Conservation (phyloP, 2,329 filamentous ascomycete genomes). For the Colletotrichum musae region DNA sequence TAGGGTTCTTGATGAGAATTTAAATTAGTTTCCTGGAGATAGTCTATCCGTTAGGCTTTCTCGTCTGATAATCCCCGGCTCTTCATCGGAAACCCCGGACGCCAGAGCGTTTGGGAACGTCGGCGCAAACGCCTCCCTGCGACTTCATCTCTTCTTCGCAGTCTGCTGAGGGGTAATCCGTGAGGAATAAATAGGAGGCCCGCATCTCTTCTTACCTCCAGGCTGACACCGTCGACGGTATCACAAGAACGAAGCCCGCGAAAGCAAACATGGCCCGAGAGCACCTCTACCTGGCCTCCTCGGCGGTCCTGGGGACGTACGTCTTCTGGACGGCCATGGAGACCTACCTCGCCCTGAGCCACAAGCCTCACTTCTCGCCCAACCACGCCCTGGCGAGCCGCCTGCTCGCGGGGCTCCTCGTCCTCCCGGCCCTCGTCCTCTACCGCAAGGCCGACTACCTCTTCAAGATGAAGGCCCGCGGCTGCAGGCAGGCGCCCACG, state of each 20-base stretch:
- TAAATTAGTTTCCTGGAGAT: background rate
- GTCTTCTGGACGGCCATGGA: constrained; percentile 29
- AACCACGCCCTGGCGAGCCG: constrained; percentile 3
- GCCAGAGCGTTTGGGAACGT: constrained; percentile 25
- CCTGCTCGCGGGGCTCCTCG: constrained; percentile 25
- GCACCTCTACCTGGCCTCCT: constrained; percentile 27
- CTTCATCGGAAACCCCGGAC: constrained; percentile 12
- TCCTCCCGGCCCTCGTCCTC: constrained; percentile 36
- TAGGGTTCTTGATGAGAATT: background rate
- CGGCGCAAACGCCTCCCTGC: constrained; percentile 2
- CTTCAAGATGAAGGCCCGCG: constrained; percentile 54
- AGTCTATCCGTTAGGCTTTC: background rate
- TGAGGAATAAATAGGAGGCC: background rate
- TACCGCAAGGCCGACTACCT: constrained; percentile 43
- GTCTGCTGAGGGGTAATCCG: constrained; percentile 9
- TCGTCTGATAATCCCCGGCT: constrained; percentile 16
- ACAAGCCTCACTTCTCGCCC: constrained; percentile 7
- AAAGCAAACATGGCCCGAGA: constrained; percentile 28
- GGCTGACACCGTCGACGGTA: background rate
- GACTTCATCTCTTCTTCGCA: constrained; percentile 1
- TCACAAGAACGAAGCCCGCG: background rate
- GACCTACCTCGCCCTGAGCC: constrained; percentile 6
- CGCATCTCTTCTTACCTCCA: background rate
- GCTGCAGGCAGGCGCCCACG: constrained; percentile 60
- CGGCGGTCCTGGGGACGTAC: constrained; percentile 22